These are phyloP conservation scores for Calendula officinalis DNA, from an alignment of 129 eudicot genomes.

Conservation along the genomic window DNA sequence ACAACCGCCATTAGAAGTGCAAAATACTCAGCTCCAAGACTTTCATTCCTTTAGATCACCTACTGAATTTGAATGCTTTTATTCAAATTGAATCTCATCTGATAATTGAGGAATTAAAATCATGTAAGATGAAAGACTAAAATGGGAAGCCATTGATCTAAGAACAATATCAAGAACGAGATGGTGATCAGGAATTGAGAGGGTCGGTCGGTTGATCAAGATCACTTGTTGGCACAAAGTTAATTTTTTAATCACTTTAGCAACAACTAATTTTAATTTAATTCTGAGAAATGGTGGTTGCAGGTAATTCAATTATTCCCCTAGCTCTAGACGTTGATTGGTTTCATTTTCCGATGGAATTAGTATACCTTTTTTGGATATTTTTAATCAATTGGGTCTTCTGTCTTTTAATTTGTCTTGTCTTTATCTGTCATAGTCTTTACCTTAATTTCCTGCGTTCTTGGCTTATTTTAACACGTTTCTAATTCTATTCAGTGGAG, in stretches of 20 bases:
- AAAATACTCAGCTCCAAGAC: slow-evolving; percentile 40
- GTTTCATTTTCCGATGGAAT: slow-evolving; percentile 9
- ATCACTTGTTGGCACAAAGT: slow-evolving; percentile 1
- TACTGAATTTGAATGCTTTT: slow-evolving; percentile 35
- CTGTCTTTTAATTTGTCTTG: too few species aligned
- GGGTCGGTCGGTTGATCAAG: slow-evolving; percentile 12
- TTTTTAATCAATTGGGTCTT: too few species aligned
- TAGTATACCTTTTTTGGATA: slow-evolving; percentile 16
- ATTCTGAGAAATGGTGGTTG: slow-evolving; percentile 18
- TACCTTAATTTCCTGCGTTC: neutral
- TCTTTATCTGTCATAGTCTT: too few species aligned
- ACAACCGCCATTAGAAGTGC: slow-evolving; percentile 39
- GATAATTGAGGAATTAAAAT: neutral
- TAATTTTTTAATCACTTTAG: slow-evolving; percentile 7
- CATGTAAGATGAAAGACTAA: slow-evolving; percentile 10
- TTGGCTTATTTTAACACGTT: too few species aligned
- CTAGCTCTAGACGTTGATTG: slow-evolving; percentile 2
- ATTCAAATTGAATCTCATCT: slow-evolving; percentile 27
- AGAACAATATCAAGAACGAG: neutral
- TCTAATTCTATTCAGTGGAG: too few species aligned
- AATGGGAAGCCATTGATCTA: too few species aligned
- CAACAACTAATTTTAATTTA: too few species aligned
- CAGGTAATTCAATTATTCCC: neutral
- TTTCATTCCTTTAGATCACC: slow-evolving; percentile 40
- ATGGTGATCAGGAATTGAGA: slow-evolving; percentile 15